Evolutionary conservation across 2,329 filamentous ascomycete genomes (phyloP).

Genomic region (Fusarium sp.): DNA sequence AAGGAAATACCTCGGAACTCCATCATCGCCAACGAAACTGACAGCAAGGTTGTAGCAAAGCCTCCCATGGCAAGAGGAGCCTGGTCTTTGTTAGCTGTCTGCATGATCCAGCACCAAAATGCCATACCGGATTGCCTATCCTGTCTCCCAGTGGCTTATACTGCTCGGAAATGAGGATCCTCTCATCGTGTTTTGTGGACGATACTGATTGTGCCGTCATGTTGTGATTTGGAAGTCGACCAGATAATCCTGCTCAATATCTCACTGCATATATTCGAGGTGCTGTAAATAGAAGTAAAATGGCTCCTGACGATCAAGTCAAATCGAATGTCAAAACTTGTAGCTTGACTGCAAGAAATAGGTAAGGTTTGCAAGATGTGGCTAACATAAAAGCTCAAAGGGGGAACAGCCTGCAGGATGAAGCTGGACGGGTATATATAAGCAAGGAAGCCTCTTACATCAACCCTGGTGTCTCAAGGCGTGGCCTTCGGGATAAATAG

Average conservation of each 20-base stretch:
- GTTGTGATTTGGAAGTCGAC: not conserved
- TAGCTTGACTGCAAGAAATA: not conserved
- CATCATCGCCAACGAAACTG: conserved; percentile 43
- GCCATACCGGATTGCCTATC: conserved; percentile 19
- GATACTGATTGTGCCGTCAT: conserved; percentile 6
- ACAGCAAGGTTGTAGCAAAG: conserved; percentile 42
- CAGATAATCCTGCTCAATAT: not conserved
- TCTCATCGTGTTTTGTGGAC: conserved; percentile 5
- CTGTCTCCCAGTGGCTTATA: not conserved
- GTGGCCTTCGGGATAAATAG: not conserved
- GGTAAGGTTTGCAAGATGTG: not conserved
- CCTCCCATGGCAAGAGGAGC: conserved; percentile 43
- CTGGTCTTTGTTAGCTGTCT: conserved; percentile 1
- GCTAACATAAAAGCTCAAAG: not conserved
- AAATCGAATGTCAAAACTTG: not conserved
- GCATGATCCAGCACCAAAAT: not conserved
- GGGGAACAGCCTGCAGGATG: not conserved
- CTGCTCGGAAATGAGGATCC: not conserved
- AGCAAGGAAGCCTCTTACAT: not conserved
- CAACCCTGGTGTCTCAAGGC: not conserved
- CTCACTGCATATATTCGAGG: not conserved
- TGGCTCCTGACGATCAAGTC: not conserved
- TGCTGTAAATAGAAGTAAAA: not conserved
- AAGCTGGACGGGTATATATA: not conserved
- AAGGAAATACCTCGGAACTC: conserved; percentile 38